Percentiles rank a stretch among this genome's conserved stretches.
phyloP scores from a whole-genome alignment of 2,329 filamentous ascomycete genomes.

The Ophiognomonia clavigignenti-juglandacearum region DNA sequence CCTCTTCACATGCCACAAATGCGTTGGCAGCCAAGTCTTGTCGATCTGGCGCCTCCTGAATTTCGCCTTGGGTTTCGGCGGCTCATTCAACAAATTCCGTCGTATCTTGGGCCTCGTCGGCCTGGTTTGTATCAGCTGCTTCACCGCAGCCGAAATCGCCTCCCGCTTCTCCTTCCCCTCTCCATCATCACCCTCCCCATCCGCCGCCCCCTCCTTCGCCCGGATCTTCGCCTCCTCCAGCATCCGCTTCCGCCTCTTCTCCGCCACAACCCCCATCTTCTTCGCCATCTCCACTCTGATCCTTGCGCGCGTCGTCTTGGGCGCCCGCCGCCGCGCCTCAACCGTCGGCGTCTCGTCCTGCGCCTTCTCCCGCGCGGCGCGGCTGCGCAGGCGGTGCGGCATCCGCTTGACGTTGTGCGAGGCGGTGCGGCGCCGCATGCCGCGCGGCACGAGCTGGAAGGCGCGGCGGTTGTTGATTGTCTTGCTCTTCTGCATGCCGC shows the following conservation, averaged over 20 bases:
- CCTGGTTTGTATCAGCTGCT: conserved; percentile 32
- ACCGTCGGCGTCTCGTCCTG: conserved; percentile 89
- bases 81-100: conserved; percentile 62
- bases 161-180: conserved; percentile 16
- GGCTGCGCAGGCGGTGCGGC: conserved; percentile 67
- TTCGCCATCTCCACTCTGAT: conserved; percentile 73
- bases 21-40: conserved; percentile 94
- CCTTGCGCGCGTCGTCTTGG: conserved; percentile 50
- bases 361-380: conserved; percentile 69
- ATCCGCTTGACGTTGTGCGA: conserved; percentile 93
- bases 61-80: conserved; percentile 52
- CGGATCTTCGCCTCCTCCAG: conserved; percentile 26
- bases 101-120: conserved; percentile 60
- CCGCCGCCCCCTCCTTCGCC: conserved; percentile 19
- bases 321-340: conserved; percentile 58
- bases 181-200: conserved; percentile 10
- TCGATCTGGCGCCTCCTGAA: conserved; percentile 81
- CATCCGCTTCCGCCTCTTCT: conserved; percentile 46
- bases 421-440: conserved; percentile 79
- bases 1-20: conserved; percentile 89
- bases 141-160: conserved; percentile 14
- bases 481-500: conserved; percentile 74
- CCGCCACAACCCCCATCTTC: conserved; percentile 59
- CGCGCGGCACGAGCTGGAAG: conserved; percentile 85
- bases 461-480: conserved; percentile 60